Percentiles rank a stretch among this genome's conserved stretches.
phyloP scores from a whole-genome alignment of 2,329 filamentous ascomycete genomes.

The Ophiosphaerella korrae region DNA sequence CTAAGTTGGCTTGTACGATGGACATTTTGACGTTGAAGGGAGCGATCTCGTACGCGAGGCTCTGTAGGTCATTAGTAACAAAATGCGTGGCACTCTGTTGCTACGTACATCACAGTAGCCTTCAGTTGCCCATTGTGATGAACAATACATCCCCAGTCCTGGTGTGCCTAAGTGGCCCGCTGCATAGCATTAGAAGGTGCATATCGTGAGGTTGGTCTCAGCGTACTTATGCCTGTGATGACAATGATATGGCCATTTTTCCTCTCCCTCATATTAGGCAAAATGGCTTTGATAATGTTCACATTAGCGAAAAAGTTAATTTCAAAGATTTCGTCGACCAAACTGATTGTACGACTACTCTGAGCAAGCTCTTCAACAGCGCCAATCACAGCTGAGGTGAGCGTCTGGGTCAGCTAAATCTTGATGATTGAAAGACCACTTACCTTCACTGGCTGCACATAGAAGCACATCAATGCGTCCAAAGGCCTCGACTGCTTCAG shows the following conservation, averaged over 20 bases:
- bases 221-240: conserved; percentile 78
- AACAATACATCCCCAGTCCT: conserved; percentile 87
- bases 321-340: conserved; percentile 91
- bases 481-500: conserved; percentile 83
- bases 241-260: conserved; percentile 89
- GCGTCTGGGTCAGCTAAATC: not conserved
- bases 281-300: conserved; percentile 88
- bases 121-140: conserved; percentile 92
- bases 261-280: conserved; percentile 79
- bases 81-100: not conserved
- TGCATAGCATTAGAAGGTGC: conserved; percentile 30
- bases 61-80: conserved; percentile 44
- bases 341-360: conserved; percentile 71
- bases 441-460: conserved; percentile 86
- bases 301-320: conserved; percentile 93
- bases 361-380: conserved; percentile 88
- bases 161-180: conserved; percentile 91
- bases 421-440: not conserved
- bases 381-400: conserved; percentile 73
- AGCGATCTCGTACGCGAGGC: conserved; percentile 89
- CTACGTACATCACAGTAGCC: conserved; percentile 81
- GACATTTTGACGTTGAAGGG: conserved; percentile 97
- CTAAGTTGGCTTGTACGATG: conserved; percentile 93
- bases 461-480: conserved; percentile 87
- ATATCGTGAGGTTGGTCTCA: not conserved